Evolutionary conservation across 2,329 filamentous ascomycete genomes (phyloP), one percentile per base, ranked within the genome.

Genomic region (Ophiocordyceps polyrhachis-furcata): DNA sequence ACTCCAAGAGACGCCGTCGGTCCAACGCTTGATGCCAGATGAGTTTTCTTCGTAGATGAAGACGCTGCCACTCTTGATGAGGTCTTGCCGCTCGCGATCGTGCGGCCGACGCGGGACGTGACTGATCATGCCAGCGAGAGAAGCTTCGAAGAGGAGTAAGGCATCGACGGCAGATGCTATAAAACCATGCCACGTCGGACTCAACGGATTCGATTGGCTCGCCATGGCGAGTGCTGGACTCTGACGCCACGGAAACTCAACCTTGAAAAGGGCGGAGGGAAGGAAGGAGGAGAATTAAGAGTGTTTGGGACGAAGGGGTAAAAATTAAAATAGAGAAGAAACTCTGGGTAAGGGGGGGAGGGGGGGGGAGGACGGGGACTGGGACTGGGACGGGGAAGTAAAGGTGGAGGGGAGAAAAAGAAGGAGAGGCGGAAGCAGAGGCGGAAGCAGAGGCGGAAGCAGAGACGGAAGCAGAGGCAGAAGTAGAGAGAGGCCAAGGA

Each of bases 1-100:
- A 52, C 84, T 93, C 88, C 88, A 95, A 7, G 81, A 80, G 12
- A 89, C 76, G 14, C 88, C 87, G 53, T 95, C 88, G 0, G 87
- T 94, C 88, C 88, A 95, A 46, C 88, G 73, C 65, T 93, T 93
- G 64, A 94, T 93, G 5, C 86, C 86, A 0, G 87, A 93, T 0
- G 84, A 80, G 49, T 85, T 81, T 59, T 94, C 86, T 56, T 93
- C 86, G 60, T 94, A 95, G 51, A 94, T 84, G 62, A 94, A 91
- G 42, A 94, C 75, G 51, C 82, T 81, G 32, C 88, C 88, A 52
- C 85, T 93, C 51, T 74, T 74, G 56, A 94, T 91, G 44, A 93
- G 73, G 19, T 76, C 70, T 21, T 70, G 68, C 44, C 87, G 74
- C 62, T 94, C 88, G 44, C 85, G 73, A 55, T 94, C 88, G 58